phyloP scores from a whole-genome alignment of 2,329 filamentous ascomycete species.

The Exophiala sp. region DNA sequence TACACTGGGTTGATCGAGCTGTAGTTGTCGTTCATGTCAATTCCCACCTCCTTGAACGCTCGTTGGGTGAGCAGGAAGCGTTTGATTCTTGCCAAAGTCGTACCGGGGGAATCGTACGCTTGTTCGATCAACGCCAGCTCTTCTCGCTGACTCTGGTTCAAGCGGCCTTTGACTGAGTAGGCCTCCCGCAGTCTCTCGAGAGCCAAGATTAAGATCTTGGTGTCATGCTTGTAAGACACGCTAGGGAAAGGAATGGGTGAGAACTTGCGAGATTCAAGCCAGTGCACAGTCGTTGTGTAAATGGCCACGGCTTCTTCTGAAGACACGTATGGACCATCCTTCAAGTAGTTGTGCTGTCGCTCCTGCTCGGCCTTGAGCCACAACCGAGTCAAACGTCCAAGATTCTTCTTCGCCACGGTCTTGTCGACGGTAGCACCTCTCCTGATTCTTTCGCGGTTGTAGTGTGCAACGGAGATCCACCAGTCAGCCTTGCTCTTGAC shows the following conservation, averaged over 20 bases:
- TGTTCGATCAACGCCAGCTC: conserved; percentile 96
- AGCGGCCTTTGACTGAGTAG: conserved; percentile 92
- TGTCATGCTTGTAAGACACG: conserved; percentile 99
- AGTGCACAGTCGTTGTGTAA: conserved; percentile 97
- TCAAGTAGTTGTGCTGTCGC: conserved; percentile 98
- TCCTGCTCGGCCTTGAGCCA: conserved; percentile 99
- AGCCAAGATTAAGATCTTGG: conserved; percentile 94
- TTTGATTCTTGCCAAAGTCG: conserved; percentile 92
- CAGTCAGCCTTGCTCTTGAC: conserved; percentile 99
- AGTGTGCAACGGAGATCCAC: conserved; percentile 99
- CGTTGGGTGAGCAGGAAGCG: conserved; percentile 93
- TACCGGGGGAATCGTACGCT: conserved; percentile 95
- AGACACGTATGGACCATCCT: conserved; percentile 96
- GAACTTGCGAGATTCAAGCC: conserved; percentile 96
- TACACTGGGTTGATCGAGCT: conserved; percentile 98
- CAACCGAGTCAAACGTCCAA: conserved; percentile 85
- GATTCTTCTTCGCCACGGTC: conserved; percentile 98
- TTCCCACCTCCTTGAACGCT: conserved; percentile 98
- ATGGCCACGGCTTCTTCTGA: conserved; percentile 98
- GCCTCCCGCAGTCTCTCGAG: conserved; percentile 88
- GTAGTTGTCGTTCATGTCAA: conserved; percentile 99
- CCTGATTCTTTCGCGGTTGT: conserved; percentile 95
- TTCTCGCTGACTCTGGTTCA: conserved; percentile 96
- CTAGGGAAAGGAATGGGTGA: conserved; percentile 98
- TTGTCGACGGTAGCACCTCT: conserved; percentile 97